phyloP scores from a whole-genome alignment of 305 asterid species.

The Fraxinus greggii region DNA sequence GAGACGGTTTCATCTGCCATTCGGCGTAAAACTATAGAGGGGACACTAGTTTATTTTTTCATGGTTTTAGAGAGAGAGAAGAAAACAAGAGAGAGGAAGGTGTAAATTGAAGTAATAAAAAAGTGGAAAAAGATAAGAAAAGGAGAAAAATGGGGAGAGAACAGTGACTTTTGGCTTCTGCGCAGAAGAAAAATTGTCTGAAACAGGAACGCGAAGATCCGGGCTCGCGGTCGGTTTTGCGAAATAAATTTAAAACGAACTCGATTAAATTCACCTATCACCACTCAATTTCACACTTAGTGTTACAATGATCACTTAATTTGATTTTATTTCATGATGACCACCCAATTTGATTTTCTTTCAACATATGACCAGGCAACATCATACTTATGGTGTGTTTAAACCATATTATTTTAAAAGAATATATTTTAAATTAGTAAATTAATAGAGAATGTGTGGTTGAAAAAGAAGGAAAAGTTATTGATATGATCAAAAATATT shows the following conservation, averaged over 20 bases:
- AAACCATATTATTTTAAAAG: no score
- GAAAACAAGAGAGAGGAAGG: neutral
- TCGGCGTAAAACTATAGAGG: conserved; percentile 78
- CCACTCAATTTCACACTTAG: no score
- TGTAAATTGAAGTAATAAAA: neutral
- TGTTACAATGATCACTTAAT: neutral
- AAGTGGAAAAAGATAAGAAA: neutral
- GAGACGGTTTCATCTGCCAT: conserved; percentile 87
- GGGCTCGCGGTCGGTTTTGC: conserved; percentile 50
- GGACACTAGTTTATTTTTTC: conserved; percentile 22
- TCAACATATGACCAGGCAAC: no score
- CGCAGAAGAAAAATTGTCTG: conserved; percentile 60
- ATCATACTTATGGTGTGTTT: no score
- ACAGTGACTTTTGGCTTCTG: conserved; percentile 47
- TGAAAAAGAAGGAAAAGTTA: no score
- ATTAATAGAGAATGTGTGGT: no score
- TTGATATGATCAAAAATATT: no score
- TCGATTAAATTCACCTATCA: neutral
- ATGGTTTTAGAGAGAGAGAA: neutral
- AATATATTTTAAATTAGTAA: no score
- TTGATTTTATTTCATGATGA: no score
- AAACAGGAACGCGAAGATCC: conserved; percentile 61
- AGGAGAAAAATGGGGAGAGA: conserved; percentile 14
- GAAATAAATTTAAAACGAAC: neutral
- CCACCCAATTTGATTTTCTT: no score